A percentile compares a stretch with the other conserved stretches of the same genome.
Evolutionary conservation across 192 early-diverging fungal species (phyloP).

Genomic region (Lobosporangium transversale): DNA sequence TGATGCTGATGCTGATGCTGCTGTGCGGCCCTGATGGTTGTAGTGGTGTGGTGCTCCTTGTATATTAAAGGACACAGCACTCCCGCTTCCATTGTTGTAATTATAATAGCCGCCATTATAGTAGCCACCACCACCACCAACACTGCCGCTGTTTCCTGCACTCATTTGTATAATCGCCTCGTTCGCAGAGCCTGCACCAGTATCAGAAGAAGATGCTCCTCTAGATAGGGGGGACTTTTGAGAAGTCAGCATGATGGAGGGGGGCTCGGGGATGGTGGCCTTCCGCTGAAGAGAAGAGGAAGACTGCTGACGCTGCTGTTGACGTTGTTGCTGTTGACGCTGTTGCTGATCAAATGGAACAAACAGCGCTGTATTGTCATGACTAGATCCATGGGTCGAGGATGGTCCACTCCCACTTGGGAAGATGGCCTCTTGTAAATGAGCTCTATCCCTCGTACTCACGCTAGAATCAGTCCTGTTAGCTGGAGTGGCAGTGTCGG

Average conservation of each 20-base stretch:
- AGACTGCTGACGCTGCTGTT: constrained; percentile 1
- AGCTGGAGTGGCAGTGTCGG: background rate
- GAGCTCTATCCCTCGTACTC: background rate
- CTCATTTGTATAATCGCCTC: background rate
- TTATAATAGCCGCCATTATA: background rate
- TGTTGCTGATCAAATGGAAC: background rate
- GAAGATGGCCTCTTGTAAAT: too few relatives aligned
- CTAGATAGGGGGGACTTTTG: constrained; percentile 28
- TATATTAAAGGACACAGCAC: background rate
- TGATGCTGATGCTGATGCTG: background rate
- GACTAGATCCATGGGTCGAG: too few relatives aligned
- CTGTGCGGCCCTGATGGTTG: background rate
- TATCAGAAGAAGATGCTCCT: too few relatives aligned
- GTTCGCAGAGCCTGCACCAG: background rate
- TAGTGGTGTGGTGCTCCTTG: too few relatives aligned
- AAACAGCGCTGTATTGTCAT: too few relatives aligned
- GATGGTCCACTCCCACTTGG: too few relatives aligned
- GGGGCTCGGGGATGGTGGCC: constrained; percentile 1
- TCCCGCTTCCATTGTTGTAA: background rate
- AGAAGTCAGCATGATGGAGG: constrained; percentile 10
- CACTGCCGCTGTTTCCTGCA: background rate
- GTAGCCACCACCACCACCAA: background rate
- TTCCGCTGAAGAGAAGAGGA: too few relatives aligned
- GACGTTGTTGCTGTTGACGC: background rate
- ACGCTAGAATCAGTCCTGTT: background rate